These are phyloP conservation scores for Austroboletus novae-zelandiae DNA, from an alignment of 1,284 basidiomycete species.

Conservation along the genomic window DNA sequence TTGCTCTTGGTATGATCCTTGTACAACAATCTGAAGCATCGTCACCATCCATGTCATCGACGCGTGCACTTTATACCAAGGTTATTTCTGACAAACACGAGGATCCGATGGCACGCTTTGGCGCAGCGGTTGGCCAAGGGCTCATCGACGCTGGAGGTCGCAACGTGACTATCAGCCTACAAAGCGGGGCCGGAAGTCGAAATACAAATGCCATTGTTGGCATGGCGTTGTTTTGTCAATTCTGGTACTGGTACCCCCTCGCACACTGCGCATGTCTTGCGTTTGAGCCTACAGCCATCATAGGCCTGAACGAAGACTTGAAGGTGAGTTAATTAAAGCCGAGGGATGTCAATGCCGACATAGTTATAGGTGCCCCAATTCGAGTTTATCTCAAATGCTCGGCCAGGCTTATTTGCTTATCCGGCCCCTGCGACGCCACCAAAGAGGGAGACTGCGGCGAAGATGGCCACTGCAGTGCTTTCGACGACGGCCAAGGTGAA, in stretches of 20 bases:
- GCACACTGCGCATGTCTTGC: constrained; percentile 92
- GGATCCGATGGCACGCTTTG: constrained; percentile 96
- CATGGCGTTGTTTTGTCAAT: constrained; percentile 95
- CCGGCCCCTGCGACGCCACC: constrained; percentile 81
- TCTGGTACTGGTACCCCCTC: constrained; percentile 99
- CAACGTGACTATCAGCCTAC: constrained; percentile 90
- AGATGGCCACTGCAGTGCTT: constrained; percentile 89
- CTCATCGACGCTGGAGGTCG: constrained; percentile 95
- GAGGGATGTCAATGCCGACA: constrained; percentile 4
- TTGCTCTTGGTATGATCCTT: constrained; percentile 92
- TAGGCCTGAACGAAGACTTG: constrained; percentile 82
- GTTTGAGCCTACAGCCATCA: constrained; percentile 92
- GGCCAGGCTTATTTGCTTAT: constrained; percentile 88
- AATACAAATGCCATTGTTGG: constrained; percentile 94
- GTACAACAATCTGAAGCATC: constrained; percentile 93
- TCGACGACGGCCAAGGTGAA: constrained; percentile 94
- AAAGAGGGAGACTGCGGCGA: constrained; percentile 86
- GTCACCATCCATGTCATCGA: constrained; percentile 76
- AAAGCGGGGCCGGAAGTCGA: constrained; percentile 86
- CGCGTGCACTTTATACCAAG: constrained; percentile 82
- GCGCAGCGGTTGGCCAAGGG: constrained; percentile 91
- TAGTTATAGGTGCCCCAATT: constrained; percentile 77
- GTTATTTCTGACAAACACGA: constrained; percentile 94
- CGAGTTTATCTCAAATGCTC: constrained; percentile 85
- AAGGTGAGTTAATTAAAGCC: constrained; percentile 51